These are phyloP conservation scores for Quercus lobata DNA, from an alignment of 331 rosid species.

Conservation along the genomic window DNA sequence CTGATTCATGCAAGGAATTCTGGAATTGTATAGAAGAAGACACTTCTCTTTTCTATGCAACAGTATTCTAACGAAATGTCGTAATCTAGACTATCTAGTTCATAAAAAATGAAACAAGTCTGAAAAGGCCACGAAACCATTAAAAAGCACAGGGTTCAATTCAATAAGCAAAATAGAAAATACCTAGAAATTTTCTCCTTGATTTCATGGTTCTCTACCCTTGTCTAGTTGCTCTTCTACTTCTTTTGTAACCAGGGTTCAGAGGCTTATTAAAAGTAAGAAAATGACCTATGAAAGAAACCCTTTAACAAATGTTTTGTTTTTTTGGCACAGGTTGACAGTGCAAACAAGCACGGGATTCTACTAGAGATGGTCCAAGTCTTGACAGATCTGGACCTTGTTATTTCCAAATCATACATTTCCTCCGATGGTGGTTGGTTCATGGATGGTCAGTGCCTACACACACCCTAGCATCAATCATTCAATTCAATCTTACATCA, in stretches of 20 bases:
- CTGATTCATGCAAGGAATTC: no score
- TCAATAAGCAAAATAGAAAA: no score
- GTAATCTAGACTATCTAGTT: background rate
- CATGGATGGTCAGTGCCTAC: conserved; percentile 71
- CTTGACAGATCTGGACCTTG: conserved; percentile 88
- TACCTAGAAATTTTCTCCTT: no score
- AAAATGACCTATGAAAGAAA: conserved; percentile 6
- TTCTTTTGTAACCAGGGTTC: background rate
- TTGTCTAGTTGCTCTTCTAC: background rate
- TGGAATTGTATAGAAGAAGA: no score
- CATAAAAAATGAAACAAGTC: background rate
- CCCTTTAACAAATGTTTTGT: background rate
- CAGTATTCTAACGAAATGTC: background rate
- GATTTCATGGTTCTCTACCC: background rate
- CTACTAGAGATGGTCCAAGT: conserved; percentile 92
- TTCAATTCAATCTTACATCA: background rate
- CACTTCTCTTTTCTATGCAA: background rate
- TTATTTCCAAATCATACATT: conserved; percentile 82
- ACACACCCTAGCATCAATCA: background rate
- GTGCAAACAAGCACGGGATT: conserved; percentile 93
- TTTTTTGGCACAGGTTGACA: conserved; percentile 59
- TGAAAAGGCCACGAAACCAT: background rate
- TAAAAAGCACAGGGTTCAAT: no score
- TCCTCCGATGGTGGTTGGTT: conserved; percentile 96
- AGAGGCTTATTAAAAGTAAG: background rate